phyloP scores from a whole-genome alignment of 2,329 filamentous ascomycete species.

The Nemania abortiva region DNA sequence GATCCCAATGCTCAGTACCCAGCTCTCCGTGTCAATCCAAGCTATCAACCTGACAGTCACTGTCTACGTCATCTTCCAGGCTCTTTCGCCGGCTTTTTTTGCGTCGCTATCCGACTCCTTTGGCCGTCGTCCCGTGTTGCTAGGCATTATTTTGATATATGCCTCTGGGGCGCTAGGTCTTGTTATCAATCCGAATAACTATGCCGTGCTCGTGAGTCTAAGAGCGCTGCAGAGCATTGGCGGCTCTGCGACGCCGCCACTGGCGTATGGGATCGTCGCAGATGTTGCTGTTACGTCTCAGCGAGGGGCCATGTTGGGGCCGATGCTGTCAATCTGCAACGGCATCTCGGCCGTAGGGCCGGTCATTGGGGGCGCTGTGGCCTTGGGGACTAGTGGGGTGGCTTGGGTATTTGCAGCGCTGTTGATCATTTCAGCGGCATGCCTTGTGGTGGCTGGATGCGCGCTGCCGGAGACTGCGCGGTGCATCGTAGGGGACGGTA shows the following conservation, averaged over 20 bases:
- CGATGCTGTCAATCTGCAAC: conserved; percentile 9
- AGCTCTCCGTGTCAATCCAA: too few species aligned
- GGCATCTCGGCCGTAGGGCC: conserved; percentile 18
- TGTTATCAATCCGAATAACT: neutral
- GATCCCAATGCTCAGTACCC: too few species aligned
- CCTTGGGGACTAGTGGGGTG: neutral
- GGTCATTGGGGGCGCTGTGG: conserved; percentile 15
- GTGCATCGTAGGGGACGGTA: conserved; percentile 13
- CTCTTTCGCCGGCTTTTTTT: too few species aligned
- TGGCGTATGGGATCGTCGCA: conserved; percentile 15
- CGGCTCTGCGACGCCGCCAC: neutral
- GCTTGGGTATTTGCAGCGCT: conserved; percentile 14
- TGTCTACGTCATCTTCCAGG: too few species aligned
- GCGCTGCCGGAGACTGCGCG: conserved; percentile 23
- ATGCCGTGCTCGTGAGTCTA: neutral
- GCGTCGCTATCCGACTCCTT: too few species aligned
- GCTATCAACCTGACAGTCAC: too few species aligned
- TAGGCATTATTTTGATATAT: neutral
- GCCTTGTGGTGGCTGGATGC: neutral
- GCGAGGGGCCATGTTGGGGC: conserved; percentile 20
- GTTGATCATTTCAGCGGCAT: neutral
- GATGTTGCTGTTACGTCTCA: conserved; percentile 10
- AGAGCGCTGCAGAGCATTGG: neutral
- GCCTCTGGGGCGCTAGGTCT: neutral
- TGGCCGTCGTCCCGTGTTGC: neutral